Base-by-base conservation (phyloP, 73 alveolate species). In the Stentor coeruleus region DNA sequence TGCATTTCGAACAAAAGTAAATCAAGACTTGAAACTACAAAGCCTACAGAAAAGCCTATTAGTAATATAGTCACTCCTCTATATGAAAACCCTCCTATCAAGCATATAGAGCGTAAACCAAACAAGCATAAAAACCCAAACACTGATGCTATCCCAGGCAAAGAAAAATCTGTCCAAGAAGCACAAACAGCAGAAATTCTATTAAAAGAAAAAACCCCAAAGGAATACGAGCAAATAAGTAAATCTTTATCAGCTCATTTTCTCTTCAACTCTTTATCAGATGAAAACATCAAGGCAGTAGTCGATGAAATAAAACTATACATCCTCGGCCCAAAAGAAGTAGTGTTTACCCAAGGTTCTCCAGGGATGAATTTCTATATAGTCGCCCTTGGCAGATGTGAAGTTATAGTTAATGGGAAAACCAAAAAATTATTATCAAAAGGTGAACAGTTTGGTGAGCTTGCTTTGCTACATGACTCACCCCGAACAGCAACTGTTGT, bases 381-480 rank as follows among this genome's bases (percentile, higher is more conserved):
- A 28, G 33, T 66, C 33, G n/a, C 79, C 33, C n/a, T 40, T 1
- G 79, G 79, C n/a, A 66, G 79, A 33, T 37, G n/a, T 66, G 79
- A 66, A 66, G 37, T 66, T 66, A 66, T 66, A 0, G 79, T 66
- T 66, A 66, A 66, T 66, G 79, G 79, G 33, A 20, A 66, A 66
- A 11, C 79, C 11, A 66, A 66, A 2, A 31, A 31, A 26, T 20
- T 66, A 14, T 15, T 82, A 31, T 42, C 66, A 40, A 91, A 94
- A 11, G 97, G 97, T 15, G 92, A 82, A 58, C 92, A 96, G 55
- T 95, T 95, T 90, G 99, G 99, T 58, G 99, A 95, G 81, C 88
- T 95, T 28, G 99, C 99, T 73, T 90, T 95, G 38, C 88, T 95
- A 58, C 95, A 95, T 81, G 93, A 95, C 88, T 93, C 94, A 3